Percentiles rank a stretch among this genome's conserved stretches.
Evolutionary conservation across 768 basidiomycete genomes (phyloP).

Genomic region (Dioszegia aurantiaca): DNA sequence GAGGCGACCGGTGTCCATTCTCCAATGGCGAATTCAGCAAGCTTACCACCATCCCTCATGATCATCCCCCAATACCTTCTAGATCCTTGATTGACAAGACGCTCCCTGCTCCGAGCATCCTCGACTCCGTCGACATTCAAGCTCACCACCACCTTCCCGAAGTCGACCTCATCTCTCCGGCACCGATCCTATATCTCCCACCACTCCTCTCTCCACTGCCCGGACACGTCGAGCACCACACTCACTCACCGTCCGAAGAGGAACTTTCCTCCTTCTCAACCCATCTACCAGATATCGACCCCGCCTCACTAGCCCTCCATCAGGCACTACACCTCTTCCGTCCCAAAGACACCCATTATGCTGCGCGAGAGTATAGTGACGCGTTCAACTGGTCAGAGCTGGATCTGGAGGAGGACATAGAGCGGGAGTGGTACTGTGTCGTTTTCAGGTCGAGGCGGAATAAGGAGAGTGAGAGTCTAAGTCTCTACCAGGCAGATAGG

Average conservation of each 20-base stretch:
- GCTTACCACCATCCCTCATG: neutral
- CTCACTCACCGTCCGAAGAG: constrained; percentile 10
- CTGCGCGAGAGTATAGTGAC: constrained; percentile 62
- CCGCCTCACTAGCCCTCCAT: constrained; percentile 77
- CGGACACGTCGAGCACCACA: constrained; percentile 9
- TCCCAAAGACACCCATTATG: constrained; percentile 64
- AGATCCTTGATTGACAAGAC: neutral
- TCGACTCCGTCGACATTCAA: constrained; percentile 10
- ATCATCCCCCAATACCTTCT: constrained; percentile 4
- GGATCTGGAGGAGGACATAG: constrained; percentile 22
- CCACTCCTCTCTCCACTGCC: constrained; percentile 73
- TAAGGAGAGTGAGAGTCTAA: constrained; percentile 24
- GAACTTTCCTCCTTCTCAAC: constrained; percentile 61
- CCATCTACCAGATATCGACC: constrained; percentile 79
- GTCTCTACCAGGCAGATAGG: constrained; percentile 78
- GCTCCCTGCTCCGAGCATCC: neutral
- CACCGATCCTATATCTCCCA: constrained; percentile 70
- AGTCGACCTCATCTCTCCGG: constrained; percentile 19
- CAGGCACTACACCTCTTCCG: constrained; percentile 75
- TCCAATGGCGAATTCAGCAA: constrained; percentile 3
- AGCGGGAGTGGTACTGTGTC: constrained; percentile 65
- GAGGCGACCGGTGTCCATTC: constrained; percentile 8
- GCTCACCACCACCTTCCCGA: constrained; percentile 38
- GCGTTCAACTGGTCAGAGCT: constrained; percentile 77
- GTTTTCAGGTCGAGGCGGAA: constrained; percentile 79